A percentile compares a stretch with the other conserved stretches of the same genome.
Conservation (phyloP, 2,329 filamentous ascomycete species). For the Colletotrichum tropicicola region DNA sequence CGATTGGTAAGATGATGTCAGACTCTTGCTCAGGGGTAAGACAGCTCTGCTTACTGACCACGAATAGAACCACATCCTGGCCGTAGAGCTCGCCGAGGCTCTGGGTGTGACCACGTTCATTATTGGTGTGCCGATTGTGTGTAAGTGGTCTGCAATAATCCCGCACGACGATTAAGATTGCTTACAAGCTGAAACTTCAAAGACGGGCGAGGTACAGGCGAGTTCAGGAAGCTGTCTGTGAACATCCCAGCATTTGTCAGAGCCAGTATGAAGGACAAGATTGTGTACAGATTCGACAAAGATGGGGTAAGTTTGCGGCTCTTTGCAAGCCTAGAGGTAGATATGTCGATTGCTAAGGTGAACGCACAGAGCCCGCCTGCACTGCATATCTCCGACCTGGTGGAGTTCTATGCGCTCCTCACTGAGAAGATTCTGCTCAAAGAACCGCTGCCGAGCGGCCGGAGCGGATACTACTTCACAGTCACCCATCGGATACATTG, state of each 20-base stretch:
- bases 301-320: constrained; percentile 37
- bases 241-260: constrained; percentile 41
- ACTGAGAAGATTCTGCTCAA: constrained; percentile 38
- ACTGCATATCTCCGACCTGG: constrained; percentile 42
- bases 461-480: constrained; percentile 45
- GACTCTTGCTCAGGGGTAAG: background rate
- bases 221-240: constrained; percentile 44
- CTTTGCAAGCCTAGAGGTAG: background rate
- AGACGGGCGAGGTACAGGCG: constrained; percentile 45
- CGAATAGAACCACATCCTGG: constrained; percentile 37
- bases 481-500: constrained; percentile 37
- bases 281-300: constrained; percentile 43
- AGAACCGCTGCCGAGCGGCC: constrained; percentile 37
- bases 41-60: background rate
- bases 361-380: constrained; percentile 33
- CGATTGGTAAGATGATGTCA: constrained; percentile 34
- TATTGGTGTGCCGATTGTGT: constrained; percentile 38
- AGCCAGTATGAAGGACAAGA: constrained; percentile 37
- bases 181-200: background rate
- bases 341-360: background rate
- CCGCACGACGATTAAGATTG: fast-evolving
- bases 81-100: constrained; percentile 39
- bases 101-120: constrained; percentile 40
- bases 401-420: constrained; percentile 39
- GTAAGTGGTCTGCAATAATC: constrained; percentile 30